Evolutionary conservation across 495 filamentous ascomycete species (phyloP).

Genomic region (Amniculicola lignicola): DNA sequence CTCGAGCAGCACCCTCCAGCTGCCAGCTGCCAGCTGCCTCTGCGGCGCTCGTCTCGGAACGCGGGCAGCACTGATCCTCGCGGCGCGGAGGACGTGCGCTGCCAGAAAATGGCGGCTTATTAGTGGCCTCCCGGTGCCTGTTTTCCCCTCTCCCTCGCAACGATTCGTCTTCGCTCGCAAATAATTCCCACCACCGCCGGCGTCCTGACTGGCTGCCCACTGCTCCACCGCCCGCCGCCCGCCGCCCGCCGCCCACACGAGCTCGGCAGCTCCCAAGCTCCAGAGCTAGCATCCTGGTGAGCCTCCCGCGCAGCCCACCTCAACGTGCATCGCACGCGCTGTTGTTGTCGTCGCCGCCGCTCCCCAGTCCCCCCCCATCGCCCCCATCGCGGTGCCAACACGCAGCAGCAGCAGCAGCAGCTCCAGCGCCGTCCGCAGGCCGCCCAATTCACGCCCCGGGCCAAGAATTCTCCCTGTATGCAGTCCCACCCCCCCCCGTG

Average conservation of each 20-base stretch:
- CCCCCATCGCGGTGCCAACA: constrained; percentile 20
- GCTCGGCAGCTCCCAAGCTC: constrained; percentile 8
- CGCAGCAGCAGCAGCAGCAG: constrained; percentile 9
- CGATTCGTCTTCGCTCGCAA: constrained; percentile 13
- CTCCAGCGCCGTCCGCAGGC: background rate
- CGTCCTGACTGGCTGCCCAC: constrained; percentile 23
- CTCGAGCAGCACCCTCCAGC: no score
- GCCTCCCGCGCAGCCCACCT: constrained; percentile 22
- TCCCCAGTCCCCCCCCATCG: constrained; percentile 17
- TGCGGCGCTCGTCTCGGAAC: no score
- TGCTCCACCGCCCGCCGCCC: no score
- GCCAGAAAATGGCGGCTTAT: no score
- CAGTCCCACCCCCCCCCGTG: constrained; percentile 14
- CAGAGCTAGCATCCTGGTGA: constrained; percentile 15
- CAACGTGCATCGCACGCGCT: no score
- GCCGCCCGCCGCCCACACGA: background rate
- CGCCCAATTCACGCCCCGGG: background rate
- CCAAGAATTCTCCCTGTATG: constrained; percentile 1
- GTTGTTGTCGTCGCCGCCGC: no score
- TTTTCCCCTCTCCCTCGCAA: background rate
- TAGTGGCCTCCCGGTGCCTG: no score
- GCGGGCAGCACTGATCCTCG: no score
- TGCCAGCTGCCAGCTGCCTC: no score
- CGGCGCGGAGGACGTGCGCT: no score
- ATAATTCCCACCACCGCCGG: constrained; percentile 8